Conservation (phyloP, 345 rosid species). For the Eucalyptus melliodora region DNA sequence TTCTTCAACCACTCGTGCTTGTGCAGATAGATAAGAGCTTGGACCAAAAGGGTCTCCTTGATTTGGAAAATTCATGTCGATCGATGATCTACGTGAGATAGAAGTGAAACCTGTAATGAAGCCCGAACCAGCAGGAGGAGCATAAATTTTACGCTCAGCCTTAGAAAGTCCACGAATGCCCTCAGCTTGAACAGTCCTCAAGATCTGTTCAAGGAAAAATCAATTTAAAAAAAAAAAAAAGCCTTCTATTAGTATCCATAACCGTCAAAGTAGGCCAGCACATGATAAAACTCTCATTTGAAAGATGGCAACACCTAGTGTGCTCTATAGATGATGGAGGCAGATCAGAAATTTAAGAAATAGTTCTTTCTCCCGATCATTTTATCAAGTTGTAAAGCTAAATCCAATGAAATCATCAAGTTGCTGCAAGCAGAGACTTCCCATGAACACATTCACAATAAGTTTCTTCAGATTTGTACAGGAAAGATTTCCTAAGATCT, state of each 20-base stretch:
- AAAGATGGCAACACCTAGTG: background rate
- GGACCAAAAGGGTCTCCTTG: conserved; percentile 72
- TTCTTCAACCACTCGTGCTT: conserved; percentile 83
- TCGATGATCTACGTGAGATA: conserved; percentile 44
- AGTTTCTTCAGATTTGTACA: background rate
- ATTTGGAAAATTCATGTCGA: conserved; percentile 34
- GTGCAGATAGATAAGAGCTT: conserved; percentile 73
- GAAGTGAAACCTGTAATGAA: conserved; percentile 77
- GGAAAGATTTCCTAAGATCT: background rate
- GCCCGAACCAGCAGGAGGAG: conserved; percentile 90
- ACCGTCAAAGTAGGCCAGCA: background rate
- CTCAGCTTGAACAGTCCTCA: conserved; percentile 84
- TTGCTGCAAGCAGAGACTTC: background rate
- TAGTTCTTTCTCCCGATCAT: background rate
- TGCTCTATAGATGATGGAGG: background rate
- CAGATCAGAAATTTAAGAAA: background rate
- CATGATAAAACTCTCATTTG: background rate
- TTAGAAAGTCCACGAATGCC: conserved; percentile 83
- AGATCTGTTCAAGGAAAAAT: conserved; percentile 27
- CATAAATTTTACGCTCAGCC: conserved; percentile 54
- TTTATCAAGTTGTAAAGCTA: background rate
- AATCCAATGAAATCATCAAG: background rate
- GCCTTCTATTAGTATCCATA: background rate
- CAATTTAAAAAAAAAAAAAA: background rate
- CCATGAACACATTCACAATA: background rate